Percentiles rank a stretch among this genome's conserved stretches.
phyloP scores from a whole-genome alignment of 306 rosid genomes.

The Rubus parviflorus region DNA sequence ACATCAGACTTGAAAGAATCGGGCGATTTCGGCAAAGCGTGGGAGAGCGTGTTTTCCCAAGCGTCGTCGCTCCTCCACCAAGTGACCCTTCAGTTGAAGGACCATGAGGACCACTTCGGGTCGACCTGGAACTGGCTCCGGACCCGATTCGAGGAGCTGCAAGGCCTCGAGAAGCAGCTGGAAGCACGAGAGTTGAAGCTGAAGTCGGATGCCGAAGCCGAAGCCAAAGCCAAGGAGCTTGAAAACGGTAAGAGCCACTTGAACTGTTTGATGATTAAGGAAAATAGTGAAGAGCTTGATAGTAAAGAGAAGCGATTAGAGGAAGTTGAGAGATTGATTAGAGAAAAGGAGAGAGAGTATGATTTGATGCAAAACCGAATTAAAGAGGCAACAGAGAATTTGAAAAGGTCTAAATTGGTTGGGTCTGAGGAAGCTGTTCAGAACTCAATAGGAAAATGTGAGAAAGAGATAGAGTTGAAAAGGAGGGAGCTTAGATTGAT shows the following conservation, averaged over 20 bases:
- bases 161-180: not conserved
- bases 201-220: not conserved
- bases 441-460: constrained; percentile 27
- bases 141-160: not conserved
- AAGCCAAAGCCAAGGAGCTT: not conserved
- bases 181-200: not conserved
- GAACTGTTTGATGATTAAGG: not conserved
- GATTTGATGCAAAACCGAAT: too few species aligned
- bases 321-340: constrained; percentile 7
- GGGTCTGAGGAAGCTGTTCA: not conserved
- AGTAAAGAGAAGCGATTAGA: constrained; percentile 23
- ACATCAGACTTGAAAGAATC: not conserved
- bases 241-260: not conserved
- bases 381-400: not conserved
- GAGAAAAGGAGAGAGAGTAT: not conserved
- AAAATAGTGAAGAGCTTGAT: not conserved
- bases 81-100: not conserved
- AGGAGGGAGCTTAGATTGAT: constrained; percentile 21
- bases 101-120: not conserved
- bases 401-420: not conserved
- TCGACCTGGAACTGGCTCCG: not conserved
- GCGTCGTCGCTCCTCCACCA: constrained; percentile 27
- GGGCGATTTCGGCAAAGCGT: not conserved
- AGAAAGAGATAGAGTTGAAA: constrained; percentile 17
- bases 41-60: constrained; percentile 23